phyloP scores from a whole-genome alignment of 441 rosid species.

The Gossypium davidsonii region DNA sequence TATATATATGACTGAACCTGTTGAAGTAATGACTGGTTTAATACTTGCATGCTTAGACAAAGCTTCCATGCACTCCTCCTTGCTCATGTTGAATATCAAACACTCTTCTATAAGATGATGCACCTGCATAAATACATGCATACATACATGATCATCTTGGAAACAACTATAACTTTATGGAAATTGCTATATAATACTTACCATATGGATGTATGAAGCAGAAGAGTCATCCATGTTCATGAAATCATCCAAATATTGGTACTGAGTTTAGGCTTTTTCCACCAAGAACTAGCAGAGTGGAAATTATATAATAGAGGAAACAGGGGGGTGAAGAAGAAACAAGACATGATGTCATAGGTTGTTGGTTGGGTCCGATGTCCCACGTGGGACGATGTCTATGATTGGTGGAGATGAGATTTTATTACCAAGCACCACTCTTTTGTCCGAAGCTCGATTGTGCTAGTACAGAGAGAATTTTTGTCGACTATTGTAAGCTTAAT shows the following conservation, averaged over 20 bases:
- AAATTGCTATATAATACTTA: slow-evolving; percentile 13
- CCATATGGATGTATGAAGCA: slow-evolving; percentile 77
- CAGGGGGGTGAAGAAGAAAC: not conserved
- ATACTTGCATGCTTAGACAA: slow-evolving; percentile 79
- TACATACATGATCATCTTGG: not conserved
- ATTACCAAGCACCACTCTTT: not conserved
- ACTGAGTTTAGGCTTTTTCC: not conserved
- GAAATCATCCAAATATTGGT: not conserved
- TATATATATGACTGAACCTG: slow-evolving; percentile 31
- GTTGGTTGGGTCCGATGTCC: slow-evolving; percentile 33
- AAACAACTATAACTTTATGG: not conserved
- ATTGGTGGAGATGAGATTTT: slow-evolving; percentile 48
- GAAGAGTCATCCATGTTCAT: slow-evolving; percentile 33
- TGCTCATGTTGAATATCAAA: slow-evolving; percentile 67
- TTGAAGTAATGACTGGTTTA: slow-evolving; percentile 76
- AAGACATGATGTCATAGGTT: not conserved
- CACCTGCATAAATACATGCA: slow-evolving; percentile 36
- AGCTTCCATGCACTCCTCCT: slow-evolving; percentile 89
- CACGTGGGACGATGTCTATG: slow-evolving; percentile 63
- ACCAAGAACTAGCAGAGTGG: not conserved
- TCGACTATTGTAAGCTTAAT: not conserved
- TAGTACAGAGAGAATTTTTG: not conserved
- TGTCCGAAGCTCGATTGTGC: not conserved
- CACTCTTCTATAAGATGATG: slow-evolving; percentile 90
- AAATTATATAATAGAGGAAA: not conserved